Conservation (phyloP, 768 basidiomycete genomes). For the Roridomyces roridus region DNA sequence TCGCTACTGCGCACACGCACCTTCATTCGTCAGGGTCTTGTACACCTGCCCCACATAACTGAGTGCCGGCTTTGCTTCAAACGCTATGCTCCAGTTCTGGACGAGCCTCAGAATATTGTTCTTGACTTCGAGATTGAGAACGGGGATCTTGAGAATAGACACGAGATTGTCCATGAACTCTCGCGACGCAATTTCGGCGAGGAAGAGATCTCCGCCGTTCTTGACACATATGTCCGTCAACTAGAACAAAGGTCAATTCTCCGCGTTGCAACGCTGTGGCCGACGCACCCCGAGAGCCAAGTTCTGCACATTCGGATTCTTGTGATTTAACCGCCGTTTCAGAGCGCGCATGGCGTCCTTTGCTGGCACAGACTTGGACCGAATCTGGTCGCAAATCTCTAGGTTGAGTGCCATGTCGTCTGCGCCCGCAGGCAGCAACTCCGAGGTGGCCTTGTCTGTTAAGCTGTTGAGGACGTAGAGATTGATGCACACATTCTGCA, state of each 20-base stretch:
- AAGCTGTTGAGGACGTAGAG: slow-evolving; percentile 12
- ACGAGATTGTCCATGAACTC: slow-evolving; percentile 96
- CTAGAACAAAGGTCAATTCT: slow-evolving; percentile 42
- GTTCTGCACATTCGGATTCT: slow-evolving; percentile 95
- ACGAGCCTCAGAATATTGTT: slow-evolving; percentile 74
- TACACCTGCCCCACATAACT: slow-evolving; percentile 83
- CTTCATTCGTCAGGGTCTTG: slow-evolving; percentile 75
- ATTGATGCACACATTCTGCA: not conserved
- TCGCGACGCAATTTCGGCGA: slow-evolving; percentile 81
- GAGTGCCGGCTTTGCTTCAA: slow-evolving; percentile 79
- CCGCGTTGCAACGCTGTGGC: slow-evolving; percentile 6
- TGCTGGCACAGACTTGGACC: slow-evolving; percentile 85
- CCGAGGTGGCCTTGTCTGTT: slow-evolving; percentile 93
- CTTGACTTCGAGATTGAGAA: slow-evolving; percentile 83
- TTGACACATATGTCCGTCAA: slow-evolving; percentile 93
- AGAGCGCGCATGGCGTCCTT: slow-evolving; percentile 89
- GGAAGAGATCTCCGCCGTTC: slow-evolving; percentile 94
- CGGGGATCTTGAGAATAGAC: slow-evolving; percentile 82
- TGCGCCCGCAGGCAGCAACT: slow-evolving; percentile 78
- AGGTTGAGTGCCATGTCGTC: slow-evolving; percentile 94
- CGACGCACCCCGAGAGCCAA: slow-evolving; percentile 80
- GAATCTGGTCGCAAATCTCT: slow-evolving; percentile 96
- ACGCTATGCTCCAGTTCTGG: slow-evolving; percentile 95
- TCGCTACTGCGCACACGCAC: slow-evolving; percentile 44
- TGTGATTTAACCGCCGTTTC: slow-evolving; percentile 86